A percentile compares a stretch with the other conserved stretches of the same genome.
phyloP scores from a whole-genome alignment of 257 asterid genomes.

The Cinchona pubescens region DNA sequence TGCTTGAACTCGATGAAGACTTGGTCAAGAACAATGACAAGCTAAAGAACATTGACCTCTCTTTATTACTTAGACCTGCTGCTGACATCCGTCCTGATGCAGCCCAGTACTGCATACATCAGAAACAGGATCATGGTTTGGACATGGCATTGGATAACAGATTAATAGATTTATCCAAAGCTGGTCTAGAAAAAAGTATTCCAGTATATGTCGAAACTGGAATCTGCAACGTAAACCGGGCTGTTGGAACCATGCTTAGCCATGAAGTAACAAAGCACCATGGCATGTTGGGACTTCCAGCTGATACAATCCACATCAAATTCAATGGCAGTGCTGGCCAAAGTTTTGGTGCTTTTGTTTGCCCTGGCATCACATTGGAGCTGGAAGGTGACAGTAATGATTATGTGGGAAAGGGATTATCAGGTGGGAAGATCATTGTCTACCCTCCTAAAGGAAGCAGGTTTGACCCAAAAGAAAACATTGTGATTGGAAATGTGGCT shows the following conservation, averaged over 20 bases:
- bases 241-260: slow-evolving; percentile 98
- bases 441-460: slow-evolving; percentile 88
- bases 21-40: slow-evolving; percentile 70
- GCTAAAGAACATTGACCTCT: slow-evolving; percentile 80
- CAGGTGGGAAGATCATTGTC: slow-evolving; percentile 87
- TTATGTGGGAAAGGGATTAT: slow-evolving; percentile 96
- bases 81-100: slow-evolving; percentile 97
- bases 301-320: slow-evolving; percentile 83
- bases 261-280: slow-evolving; percentile 88
- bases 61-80: slow-evolving; percentile 89
- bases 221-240: slow-evolving; percentile 86
- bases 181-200: slow-evolving; percentile 71
- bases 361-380: slow-evolving; percentile 90
- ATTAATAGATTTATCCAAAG: slow-evolving; percentile 57
- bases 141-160: slow-evolving; percentile 94
- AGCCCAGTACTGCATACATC: slow-evolving; percentile 89
- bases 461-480: slow-evolving; percentile 89
- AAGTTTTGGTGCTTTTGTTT: slow-evolving; percentile 97
- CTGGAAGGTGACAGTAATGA: slow-evolving; percentile 99
- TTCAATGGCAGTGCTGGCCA: slow-evolving; percentile 97
- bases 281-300: slow-evolving; percentile 71
- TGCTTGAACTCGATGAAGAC: slow-evolving; percentile 84
- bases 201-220: slow-evolving; percentile 86
- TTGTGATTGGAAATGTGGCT: slow-evolving; percentile 96
- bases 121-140: slow-evolving; percentile 95